Conservation (phyloP, 768 basidiomycete genomes). For the Pholiota microspora region DNA sequence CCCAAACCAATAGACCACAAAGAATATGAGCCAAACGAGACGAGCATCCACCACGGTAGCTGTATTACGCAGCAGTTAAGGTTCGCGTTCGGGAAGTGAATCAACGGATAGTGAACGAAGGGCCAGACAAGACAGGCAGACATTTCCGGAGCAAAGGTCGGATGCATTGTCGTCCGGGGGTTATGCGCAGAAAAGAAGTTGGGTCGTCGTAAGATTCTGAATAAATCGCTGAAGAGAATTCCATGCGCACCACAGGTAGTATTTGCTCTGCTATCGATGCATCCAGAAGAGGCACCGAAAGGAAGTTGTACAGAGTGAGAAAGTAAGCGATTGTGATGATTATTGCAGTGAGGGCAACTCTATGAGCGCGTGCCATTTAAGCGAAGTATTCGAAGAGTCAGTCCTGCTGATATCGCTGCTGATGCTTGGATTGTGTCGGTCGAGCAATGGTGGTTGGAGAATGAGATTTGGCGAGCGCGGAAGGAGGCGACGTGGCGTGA, state of each 20-base stretch:
- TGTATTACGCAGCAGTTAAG: constrained; percentile 21
- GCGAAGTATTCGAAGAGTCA: background rate
- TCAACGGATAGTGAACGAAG: background rate
- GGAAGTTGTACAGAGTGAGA: constrained; percentile 50
- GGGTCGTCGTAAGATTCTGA: background rate
- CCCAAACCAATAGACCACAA: constrained; percentile 78
- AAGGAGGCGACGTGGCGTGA: constrained; percentile 16
- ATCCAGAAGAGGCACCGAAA: constrained; percentile 56
- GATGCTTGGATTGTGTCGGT: background rate
- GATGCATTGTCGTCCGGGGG: background rate
- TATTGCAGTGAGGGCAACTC: constrained; percentile 45
- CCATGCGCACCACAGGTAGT: constrained; percentile 55
- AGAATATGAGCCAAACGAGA: constrained; percentile 78
- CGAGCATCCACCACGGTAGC: constrained; percentile 83
- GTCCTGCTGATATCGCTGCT: constrained; percentile 10
- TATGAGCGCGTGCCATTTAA: constrained; percentile 61
- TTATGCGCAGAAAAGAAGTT: background rate
- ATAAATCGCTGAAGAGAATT: background rate
- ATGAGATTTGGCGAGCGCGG: background rate
- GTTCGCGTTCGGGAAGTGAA: background rate
- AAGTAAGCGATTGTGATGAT: constrained; percentile 49
- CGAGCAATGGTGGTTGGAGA: background rate
- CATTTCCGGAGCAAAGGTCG: background rate
- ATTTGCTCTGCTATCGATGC: constrained; percentile 44
- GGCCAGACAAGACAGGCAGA: background rate